These are phyloP conservation scores for Xylariaceae sp. DNA, from an alignment of 2,329 filamentous ascomycete genomes.

Conservation along the genomic window DNA sequence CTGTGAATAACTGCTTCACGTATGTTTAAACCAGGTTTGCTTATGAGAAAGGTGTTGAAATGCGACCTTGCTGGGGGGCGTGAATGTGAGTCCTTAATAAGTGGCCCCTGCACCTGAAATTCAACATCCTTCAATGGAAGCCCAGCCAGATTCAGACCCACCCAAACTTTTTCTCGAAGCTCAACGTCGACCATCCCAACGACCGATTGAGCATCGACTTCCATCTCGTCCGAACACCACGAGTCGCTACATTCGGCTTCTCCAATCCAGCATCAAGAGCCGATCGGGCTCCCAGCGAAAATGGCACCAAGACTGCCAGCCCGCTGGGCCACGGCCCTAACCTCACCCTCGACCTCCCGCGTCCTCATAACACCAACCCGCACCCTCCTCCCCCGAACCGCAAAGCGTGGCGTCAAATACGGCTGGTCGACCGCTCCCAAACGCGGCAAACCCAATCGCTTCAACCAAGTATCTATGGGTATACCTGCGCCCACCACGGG, in stretches of 20 bases:
- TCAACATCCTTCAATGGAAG: too few relatives aligned
- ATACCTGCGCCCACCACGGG: conserved; percentile 57
- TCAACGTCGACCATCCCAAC: not conserved
- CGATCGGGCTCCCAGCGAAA: conserved; percentile 26
- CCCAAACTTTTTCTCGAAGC: conserved; percentile 21
- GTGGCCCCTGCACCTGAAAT: too few relatives aligned
- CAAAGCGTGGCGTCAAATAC: conserved; percentile 52
- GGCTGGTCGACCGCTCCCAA: conserved; percentile 59
- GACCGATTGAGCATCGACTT: not conserved
- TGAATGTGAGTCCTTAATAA: too few relatives aligned
- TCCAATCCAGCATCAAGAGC: conserved; percentile 1
- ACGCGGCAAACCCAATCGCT: conserved; percentile 54
- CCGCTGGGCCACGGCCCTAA: conserved; percentile 43
- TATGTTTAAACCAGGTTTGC: too few relatives aligned
- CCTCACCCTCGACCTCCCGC: conserved; percentile 27
- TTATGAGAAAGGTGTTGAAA: too few relatives aligned
- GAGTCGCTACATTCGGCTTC: not conserved
- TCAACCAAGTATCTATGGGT: conserved; percentile 58
- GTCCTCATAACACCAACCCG: conserved; percentile 34
- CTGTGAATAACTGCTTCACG: too few relatives aligned
- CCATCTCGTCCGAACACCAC: not conserved
- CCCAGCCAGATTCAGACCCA: too few relatives aligned
- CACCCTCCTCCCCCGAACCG: conserved; percentile 45
- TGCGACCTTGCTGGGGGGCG: too few relatives aligned
- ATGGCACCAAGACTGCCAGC: conserved; percentile 48